Evolutionary conservation across 2,329 filamentous ascomycete genomes (phyloP), one percentile per base, ranked within the genome.

Genomic region (Aspergillus sp.): DNA sequence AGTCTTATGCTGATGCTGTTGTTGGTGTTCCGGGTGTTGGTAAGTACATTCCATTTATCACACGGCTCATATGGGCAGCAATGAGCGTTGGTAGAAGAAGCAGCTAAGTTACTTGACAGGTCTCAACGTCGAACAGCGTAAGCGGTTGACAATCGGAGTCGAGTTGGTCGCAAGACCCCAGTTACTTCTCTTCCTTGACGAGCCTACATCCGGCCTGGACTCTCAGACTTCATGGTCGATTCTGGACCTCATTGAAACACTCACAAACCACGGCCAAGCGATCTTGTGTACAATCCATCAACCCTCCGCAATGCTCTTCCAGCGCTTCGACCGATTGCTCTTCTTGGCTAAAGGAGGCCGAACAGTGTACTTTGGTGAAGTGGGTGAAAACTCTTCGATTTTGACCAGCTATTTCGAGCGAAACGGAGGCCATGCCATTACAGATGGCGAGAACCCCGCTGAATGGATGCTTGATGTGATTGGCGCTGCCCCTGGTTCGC

Each of bases 251-350:
- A 85, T 98, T 45, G 90, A 95, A 77, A 97, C 96, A 78, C 84
- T 97, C 31, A 92, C 92, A 70, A 91, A 94, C 76, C 90, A 88
- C 64, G 93, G 94, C 17, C 92, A 96, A 74, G 93, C 94, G 54
- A 92, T 97, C 77, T 87, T 97, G 17, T 97, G 93, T 80, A 97
- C 94, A 0, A 97, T 97, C 64, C 94, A 98, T 76, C 94, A 98
- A 77, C 94, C 94, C 17, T 96, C 92, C 11, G 93, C 93, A 41
- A 93, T 96, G 85, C 84, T 97, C 54, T 97, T 97, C 82, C 91
- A 97, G 75, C 89, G 92, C 59, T 97, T 90, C 57, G 88, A 90
- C 62, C 83, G 84, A 0, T 76, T 90, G 1, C 78, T 90, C 0
- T 87, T 91, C 74, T 81, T 91, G 2, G 86, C 87, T 5, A 83